Conservation (phyloP, 768 basidiomycete genomes). For the Cubamyces sp. region DNA sequence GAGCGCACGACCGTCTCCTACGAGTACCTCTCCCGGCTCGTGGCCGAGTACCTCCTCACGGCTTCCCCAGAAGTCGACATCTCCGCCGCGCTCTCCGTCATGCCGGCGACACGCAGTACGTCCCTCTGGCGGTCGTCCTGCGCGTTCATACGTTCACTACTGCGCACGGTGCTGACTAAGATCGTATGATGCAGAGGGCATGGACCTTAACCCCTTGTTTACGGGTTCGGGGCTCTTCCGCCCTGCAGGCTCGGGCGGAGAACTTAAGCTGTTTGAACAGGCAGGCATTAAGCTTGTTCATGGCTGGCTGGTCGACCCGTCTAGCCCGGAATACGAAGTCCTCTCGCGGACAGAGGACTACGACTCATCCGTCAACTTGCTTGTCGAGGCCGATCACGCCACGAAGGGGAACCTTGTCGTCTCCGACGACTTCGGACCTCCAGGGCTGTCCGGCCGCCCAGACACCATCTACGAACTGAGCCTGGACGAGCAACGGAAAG, state of each 20-base stretch:
- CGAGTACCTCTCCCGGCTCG: conserved; percentile 79
- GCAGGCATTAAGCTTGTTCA: conserved; percentile 83
- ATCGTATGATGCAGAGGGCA: conserved; percentile 58
- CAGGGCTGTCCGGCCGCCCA: conserved; percentile 32
- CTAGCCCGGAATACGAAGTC: conserved; percentile 58
- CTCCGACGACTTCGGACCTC: conserved; percentile 34
- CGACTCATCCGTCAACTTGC: conserved; percentile 70
- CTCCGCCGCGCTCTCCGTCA: conserved; percentile 71
- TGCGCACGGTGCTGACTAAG: neutral
- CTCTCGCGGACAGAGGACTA: conserved; percentile 65
- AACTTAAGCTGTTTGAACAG: conserved; percentile 84
- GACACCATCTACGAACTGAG: conserved; percentile 35
- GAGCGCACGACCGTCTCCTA: conserved; percentile 77
- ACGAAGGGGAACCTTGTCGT: conserved; percentile 64
- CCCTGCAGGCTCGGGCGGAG: conserved; percentile 67
- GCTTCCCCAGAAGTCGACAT: conserved; percentile 63
- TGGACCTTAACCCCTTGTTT: conserved; percentile 89
- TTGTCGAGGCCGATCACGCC: conserved; percentile 81
- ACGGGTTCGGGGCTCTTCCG: conserved; percentile 69
- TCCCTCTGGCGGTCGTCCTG: conserved; percentile 8
- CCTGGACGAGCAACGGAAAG: conserved; percentile 59
- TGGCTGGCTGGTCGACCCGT: conserved; percentile 85
- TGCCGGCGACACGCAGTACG: conserved; percentile 61
- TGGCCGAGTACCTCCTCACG: conserved; percentile 79
- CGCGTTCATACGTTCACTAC: neutral